phyloP scores from a whole-genome alignment of 257 asterid genomes.

The Solanum tarijense region DNA sequence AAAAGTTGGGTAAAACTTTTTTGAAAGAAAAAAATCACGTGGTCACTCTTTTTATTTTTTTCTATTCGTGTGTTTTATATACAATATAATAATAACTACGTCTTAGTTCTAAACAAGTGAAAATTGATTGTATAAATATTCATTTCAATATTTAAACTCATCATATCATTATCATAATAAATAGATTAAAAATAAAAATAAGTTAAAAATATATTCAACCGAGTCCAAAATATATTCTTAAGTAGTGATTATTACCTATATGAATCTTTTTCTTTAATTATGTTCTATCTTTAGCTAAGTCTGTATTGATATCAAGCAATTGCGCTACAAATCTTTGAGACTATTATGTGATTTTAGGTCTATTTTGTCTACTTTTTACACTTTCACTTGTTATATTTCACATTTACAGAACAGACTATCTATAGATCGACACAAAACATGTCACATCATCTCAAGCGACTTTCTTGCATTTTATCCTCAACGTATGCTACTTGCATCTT shows the following conservation, averaged over 20 bases:
- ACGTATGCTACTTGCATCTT: neutral
- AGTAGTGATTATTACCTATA: neutral
- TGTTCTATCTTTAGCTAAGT: neutral
- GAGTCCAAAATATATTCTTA: neutral
- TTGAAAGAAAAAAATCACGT: neutral
- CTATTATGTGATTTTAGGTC: neutral
- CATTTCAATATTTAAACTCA: neutral
- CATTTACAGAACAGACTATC: neutral
- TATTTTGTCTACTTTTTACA: neutral
- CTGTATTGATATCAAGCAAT: neutral
- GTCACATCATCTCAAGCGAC: neutral
- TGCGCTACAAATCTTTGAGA: rapidly evolving
- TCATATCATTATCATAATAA: neutral
- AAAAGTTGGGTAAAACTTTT: neutral
- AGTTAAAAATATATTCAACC: neutral
- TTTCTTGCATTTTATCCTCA: neutral
- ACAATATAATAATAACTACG: neutral
- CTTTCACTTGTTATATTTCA: neutral
- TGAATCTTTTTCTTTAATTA: neutral
- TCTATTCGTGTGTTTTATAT: neutral
- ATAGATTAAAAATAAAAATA: neutral
- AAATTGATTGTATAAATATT: neutral
- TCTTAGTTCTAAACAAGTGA: neutral
- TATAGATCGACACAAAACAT: neutral
- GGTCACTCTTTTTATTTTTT: neutral